Percentiles rank a stretch among this genome's conserved stretches.
Evolutionary conservation across 2,329 filamentous ascomycete species (phyloP).

Genomic region (Nemania sp.): DNA sequence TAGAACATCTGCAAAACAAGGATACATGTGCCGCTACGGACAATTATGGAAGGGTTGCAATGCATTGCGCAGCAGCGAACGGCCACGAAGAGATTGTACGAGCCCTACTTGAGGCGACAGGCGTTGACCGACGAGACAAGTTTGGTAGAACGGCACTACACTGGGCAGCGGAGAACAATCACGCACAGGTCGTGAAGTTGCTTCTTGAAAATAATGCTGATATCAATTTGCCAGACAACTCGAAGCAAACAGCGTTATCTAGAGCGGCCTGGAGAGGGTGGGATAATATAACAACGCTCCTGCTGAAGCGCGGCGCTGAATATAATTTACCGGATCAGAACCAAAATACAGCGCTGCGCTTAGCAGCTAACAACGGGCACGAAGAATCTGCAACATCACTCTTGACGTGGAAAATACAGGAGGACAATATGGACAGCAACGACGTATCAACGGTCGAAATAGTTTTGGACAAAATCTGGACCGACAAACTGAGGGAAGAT

Average conservation of each 20-base stretch:
- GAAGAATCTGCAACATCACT: not conserved
- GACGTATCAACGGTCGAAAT: no score
- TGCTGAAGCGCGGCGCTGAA: conserved; percentile 1
- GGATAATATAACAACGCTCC: not conserved
- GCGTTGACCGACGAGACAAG: not conserved
- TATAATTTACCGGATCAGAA: not conserved
- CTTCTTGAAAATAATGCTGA: not conserved
- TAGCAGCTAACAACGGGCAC: not conserved
- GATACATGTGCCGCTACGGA: not conserved
- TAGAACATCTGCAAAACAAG: not conserved
- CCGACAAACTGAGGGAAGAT: not conserved
- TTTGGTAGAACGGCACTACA: conserved; percentile 11
- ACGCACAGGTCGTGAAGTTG: not conserved
- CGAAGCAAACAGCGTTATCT: conserved; percentile 1
- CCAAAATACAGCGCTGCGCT: not conserved
- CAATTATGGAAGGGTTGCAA: conserved; percentile 9
- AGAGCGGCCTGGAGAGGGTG: conserved; percentile 11
- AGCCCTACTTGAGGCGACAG: not conserved
- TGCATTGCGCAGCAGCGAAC: conserved; percentile 10
- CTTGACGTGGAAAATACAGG: no score
- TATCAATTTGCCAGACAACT: not conserved
- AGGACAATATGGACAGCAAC: no score
- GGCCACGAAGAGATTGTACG: conserved; percentile 1
- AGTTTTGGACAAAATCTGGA: no score
- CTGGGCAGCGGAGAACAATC: conserved; percentile 8